Conservation (phyloP, 73 alveolate species). For the Symbiodinium pilosum region DNA sequence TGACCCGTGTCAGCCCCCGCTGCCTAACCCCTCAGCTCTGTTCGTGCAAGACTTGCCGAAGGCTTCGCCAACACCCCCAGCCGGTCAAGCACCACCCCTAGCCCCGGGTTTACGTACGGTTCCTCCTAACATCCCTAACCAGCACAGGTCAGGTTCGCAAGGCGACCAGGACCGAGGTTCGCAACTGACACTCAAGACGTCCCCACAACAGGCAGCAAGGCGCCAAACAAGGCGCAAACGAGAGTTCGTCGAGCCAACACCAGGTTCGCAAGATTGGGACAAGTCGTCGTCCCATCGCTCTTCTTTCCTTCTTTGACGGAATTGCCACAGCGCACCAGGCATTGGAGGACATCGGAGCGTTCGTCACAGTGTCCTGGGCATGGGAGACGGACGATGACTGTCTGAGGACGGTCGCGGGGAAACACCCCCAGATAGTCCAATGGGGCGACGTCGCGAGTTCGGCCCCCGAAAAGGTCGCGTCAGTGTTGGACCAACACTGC, state of each 20-base stretch:
- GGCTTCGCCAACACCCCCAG: neutral
- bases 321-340: neutral
- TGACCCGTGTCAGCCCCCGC: neutral
- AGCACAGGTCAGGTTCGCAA: no score
- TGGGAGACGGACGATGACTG: neutral
- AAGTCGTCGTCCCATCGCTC: neutral
- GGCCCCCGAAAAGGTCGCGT: neutral
- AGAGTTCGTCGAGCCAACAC: neutral
- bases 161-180: neutral
- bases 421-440: neutral
- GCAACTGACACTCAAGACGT: neutral
- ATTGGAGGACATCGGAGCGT: neutral
- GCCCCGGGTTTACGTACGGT: neutral
- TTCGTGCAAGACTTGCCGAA: neutral
- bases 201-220: neutral
- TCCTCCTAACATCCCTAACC: neutral
- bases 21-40: neutral
- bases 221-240: neutral
- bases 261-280: neutral
- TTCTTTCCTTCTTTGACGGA: slow-evolving; percentile 12
- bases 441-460: neutral
- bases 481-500: neutral
- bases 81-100: no score
- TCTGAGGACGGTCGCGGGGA: neutral
- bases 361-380: neutral